A percentile compares a stretch with the other conserved stretches of the same genome.
These are phyloP conservation scores for Citrus reticulata DNA, from an alignment of 345 rosid species.

Conservation along the genomic window DNA sequence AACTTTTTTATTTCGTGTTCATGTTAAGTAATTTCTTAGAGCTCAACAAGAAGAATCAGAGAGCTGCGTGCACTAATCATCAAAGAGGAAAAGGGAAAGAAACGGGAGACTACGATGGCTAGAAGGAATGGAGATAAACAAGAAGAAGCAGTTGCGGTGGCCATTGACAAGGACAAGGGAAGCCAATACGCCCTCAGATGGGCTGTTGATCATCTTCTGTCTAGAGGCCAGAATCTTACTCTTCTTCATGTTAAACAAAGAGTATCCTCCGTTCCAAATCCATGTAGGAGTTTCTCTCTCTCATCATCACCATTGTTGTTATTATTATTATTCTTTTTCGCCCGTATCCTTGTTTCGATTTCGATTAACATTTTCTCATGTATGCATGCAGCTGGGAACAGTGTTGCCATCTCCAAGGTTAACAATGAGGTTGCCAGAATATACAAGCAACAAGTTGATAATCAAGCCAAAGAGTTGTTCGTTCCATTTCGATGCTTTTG, in stretches of 20 bases:
- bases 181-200: constrained; percentile 81
- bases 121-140: constrained; percentile 19
- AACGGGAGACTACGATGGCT: neutral
- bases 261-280: constrained; percentile 34
- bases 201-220: constrained; percentile 59
- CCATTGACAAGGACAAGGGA: constrained; percentile 70
- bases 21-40: neutral
- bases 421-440: constrained; percentile 26
- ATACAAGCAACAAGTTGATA: constrained; percentile 24
- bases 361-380: neutral
- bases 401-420: constrained; percentile 19
- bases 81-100: neutral
- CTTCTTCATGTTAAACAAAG: constrained; percentile 63
- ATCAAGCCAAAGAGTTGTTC: constrained; percentile 49
- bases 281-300: constrained; percentile 17
- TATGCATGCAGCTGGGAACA: constrained; percentile 36
- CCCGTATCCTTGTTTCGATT: neutral
- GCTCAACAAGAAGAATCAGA: neutral
- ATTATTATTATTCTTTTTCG: too few species aligned
- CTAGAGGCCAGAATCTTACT: constrained; percentile 50
- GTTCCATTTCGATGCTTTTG: constrained; percentile 91
- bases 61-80: neutral
- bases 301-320: too few species aligned
- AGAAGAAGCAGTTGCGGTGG: constrained; percentile 47
- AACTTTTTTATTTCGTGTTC: neutral